Evolutionary conservation across 768 basidiomycete species (phyloP), one percentile per base, ranked within the genome.

Genomic region (Kwoniella europaea): DNA sequence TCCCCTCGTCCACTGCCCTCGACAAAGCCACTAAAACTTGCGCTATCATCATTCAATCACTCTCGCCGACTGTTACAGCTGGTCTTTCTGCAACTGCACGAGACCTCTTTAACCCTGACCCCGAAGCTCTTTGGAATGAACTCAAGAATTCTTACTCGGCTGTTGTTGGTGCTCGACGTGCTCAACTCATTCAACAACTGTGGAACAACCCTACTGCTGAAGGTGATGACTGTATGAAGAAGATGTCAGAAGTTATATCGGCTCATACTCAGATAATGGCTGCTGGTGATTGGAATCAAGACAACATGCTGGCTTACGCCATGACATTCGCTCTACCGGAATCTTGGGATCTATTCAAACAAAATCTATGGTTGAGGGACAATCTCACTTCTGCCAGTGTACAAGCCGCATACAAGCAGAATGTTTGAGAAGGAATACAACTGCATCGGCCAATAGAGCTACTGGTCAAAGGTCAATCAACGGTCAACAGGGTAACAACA

Each of bases 291-390:
- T 43, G 53, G 13, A 29, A 63, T 6, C 57, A 63, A 13, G 72
- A 73, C 44, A 18, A 24, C 22, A 63, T 70, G 58, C 56, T 73
- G n/a, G 68, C 68, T 41, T 74, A 74, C 59, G 72, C 69, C n/a
- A 74, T 66, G 68, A 63, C 46, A 13, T 24, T 71, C 2, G 65
- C 69, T 15, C 65, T 74, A 56, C 72, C 72, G 42, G n/a, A 70
- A 42, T 66, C 68, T 13, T 74, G 12, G 12, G 16, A 43, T 22
- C 65, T 63, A 2, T 56, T 56, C 50, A 70, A 71, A 63, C 72
- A 74, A 53, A 56, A 56, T 4, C 53, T 74, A 6, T 74, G 72
- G 65, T 43, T 67, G 9, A 44, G 42, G 62, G 16, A 68, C 27
- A 50, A 24, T n/a, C 42, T 66, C 29, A 66, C 53, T 20, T 66